A percentile compares a stretch with the other conserved stretches of the same genome.
phyloP scores from a whole-genome alignment of 805 yeast species.

The Nematodospora valgi region DNA sequence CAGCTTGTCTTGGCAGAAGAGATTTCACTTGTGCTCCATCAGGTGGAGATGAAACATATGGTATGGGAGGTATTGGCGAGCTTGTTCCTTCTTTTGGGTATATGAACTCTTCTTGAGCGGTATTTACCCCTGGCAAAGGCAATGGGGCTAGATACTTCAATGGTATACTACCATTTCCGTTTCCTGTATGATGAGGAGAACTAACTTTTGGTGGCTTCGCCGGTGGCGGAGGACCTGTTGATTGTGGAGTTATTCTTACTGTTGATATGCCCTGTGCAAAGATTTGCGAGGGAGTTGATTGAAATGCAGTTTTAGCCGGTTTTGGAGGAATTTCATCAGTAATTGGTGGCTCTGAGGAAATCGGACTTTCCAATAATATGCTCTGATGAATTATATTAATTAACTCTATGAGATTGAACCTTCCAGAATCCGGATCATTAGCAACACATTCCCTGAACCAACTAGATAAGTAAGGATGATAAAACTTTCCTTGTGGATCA shows the following conservation, averaged over 20 bases:
- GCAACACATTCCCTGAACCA: slow-evolving; percentile 42
- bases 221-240: slow-evolving; percentile 25
- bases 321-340: slow-evolving; percentile 19
- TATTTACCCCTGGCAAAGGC: slow-evolving; percentile 19
- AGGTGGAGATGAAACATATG: background rate
- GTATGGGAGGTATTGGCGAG: background rate
- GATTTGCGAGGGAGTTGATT: background rate
- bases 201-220: slow-evolving; percentile 13
- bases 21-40: slow-evolving; percentile 1
- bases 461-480: slow-evolving; percentile 61
- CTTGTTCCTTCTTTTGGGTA: slow-evolving; percentile 3
- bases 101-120: background rate
- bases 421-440: slow-evolving; percentile 6
- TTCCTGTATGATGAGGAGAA: slow-evolving; percentile 1
- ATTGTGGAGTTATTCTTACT: slow-evolving; percentile 8
- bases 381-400: slow-evolving; percentile 26
- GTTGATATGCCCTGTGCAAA: background rate
- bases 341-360: slow-evolving; percentile 25
- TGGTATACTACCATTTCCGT: slow-evolving; percentile 13
- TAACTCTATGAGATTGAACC: slow-evolving; percentile 29
- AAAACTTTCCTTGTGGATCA: slow-evolving; percentile 68
- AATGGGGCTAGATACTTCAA: slow-evolving; percentile 30
- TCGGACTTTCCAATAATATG: slow-evolving; percentile 45
- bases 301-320: slow-evolving; percentile 14
- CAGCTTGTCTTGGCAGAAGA: slow-evolving; percentile 1